These are phyloP conservation scores for Flaveria trinervia DNA, from an alignment of 129 eudicot species.

Conservation along the genomic window DNA sequence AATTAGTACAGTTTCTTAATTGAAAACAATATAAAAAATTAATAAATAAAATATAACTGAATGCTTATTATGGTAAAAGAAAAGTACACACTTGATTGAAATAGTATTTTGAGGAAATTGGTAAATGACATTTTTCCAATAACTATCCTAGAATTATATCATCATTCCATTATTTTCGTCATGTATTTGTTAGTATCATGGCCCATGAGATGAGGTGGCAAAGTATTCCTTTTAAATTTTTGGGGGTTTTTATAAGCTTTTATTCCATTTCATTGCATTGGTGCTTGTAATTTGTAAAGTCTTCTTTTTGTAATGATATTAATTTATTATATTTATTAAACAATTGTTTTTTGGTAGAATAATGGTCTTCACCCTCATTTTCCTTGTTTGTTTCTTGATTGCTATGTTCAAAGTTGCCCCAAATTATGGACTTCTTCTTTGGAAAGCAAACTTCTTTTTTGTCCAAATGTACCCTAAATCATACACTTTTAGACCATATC, in stretches of 20 bases:
- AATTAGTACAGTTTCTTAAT: not conserved
- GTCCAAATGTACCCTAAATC: slow-evolving; percentile 40
- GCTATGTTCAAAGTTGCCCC: slow-evolving; percentile 31
- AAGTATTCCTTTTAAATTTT: slow-evolving; percentile 19
- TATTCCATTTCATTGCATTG: slow-evolving; percentile 32
- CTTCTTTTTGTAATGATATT: slow-evolving; percentile 34
- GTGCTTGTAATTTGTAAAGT: slow-evolving; percentile 41
- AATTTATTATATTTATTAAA: not conserved
- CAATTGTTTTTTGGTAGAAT: slow-evolving; percentile 9
- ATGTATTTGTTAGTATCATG: slow-evolving; percentile 18
- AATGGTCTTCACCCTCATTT: slow-evolving; percentile 33
- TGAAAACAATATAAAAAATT: not conserved
- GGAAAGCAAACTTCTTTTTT: slow-evolving; percentile 29
- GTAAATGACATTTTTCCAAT: not conserved
- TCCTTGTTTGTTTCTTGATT: slow-evolving; percentile 34
- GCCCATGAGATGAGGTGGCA: slow-evolving; percentile 25
- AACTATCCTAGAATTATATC: not conserved
- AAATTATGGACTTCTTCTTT: slow-evolving; percentile 32
- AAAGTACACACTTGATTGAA: too few relatives aligned
- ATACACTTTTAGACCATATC: slow-evolving; percentile 33
- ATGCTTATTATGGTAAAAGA: too few relatives aligned
- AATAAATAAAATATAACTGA: too few relatives aligned
- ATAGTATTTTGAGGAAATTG: not conserved
- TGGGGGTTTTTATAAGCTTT: slow-evolving; percentile 8
- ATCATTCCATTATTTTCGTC: slow-evolving; percentile 10